Conservation (phyloP, 371 early-diverging fungal species). For the Mortierella sp. region DNA sequence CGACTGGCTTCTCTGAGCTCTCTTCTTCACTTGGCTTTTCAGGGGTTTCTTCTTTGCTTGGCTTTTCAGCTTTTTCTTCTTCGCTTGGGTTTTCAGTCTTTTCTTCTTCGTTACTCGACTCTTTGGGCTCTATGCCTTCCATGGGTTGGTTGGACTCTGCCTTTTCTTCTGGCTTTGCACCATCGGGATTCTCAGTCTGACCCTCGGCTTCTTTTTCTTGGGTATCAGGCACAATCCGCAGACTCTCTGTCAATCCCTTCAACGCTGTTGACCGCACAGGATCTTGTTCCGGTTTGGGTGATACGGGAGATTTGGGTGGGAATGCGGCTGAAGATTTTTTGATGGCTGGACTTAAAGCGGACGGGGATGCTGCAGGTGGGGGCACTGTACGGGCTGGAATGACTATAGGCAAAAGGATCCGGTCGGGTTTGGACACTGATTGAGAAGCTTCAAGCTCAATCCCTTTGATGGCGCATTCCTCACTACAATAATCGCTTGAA, state of each 20-base stretch:
- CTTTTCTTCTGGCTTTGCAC: too few relatives aligned
- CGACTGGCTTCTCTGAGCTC: too few relatives aligned
- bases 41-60: too few relatives aligned
- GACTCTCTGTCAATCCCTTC: conserved; percentile 59
- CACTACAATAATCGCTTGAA: conserved; percentile 51
- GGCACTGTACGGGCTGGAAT: conserved; percentile 17
- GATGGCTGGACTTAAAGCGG: neutral
- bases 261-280: conserved; percentile 67
- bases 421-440: conserved; percentile 31
- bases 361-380: conserved; percentile 6
- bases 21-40: too few relatives aligned
- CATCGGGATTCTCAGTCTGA: too few relatives aligned
- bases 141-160: too few relatives aligned
- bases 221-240: conserved; percentile 32
- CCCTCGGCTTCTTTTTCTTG: neutral
- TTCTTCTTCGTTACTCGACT: too few relatives aligned
- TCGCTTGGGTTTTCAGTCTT: too few relatives aligned
- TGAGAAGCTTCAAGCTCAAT: conserved; percentile 42
- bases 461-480: conserved; percentile 54
- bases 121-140: too few relatives aligned
- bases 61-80: too few relatives aligned
- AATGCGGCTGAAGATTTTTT: conserved; percentile 27
- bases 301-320: conserved; percentile 31
- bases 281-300: conserved; percentile 59
- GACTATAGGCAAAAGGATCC: conserved; percentile 15